A percentile compares a stretch with the other conserved stretches of the same genome.
phyloP scores from a whole-genome alignment of 2,329 filamentous ascomycete species.

The Fusarium scirpi region DNA sequence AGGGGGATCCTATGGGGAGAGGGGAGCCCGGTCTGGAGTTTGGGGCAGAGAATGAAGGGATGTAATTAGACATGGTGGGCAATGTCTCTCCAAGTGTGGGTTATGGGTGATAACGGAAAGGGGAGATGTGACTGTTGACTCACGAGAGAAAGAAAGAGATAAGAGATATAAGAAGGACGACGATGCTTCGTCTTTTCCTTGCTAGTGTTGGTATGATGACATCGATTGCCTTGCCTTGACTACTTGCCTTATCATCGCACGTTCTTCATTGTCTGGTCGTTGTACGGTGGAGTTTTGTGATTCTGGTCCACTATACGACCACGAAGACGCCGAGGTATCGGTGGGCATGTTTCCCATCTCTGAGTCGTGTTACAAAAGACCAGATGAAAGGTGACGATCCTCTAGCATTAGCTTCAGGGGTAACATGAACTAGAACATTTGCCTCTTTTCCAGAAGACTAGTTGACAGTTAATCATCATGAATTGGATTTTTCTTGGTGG shows the following conservation, averaged over 20 bases:
- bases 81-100: not conserved
- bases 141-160: conserved; percentile 6
- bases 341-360: conserved; percentile 11
- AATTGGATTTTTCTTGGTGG: not conserved
- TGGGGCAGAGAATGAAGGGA: conserved; percentile 40
- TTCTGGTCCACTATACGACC: conserved; percentile 41
- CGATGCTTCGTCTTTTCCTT: not conserved
- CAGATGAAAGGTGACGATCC: not conserved
- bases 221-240: conserved; percentile 16
- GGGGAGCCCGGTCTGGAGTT: conserved; percentile 39
- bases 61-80: conserved; percentile 37
- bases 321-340: conserved; percentile 39
- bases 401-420: not conserved
- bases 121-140: not conserved
- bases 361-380: conserved; percentile 1
- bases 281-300: conserved; percentile 26
- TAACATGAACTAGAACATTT: conserved; percentile 5
- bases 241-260: conserved; percentile 25
- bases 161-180: conserved; percentile 22
- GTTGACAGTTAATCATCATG: accelerated
- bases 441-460: conserved; percentile 7
- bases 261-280: conserved; percentile 19
- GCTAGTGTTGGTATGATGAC: conserved; percentile 30
- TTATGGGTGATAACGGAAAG: conserved; percentile 4
- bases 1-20: conserved; percentile 33